Evolutionary conservation across 768 basidiomycete genomes (phyloP), one percentile per base, ranked within the genome.

Genomic region (Scleroderma bovista): DNA sequence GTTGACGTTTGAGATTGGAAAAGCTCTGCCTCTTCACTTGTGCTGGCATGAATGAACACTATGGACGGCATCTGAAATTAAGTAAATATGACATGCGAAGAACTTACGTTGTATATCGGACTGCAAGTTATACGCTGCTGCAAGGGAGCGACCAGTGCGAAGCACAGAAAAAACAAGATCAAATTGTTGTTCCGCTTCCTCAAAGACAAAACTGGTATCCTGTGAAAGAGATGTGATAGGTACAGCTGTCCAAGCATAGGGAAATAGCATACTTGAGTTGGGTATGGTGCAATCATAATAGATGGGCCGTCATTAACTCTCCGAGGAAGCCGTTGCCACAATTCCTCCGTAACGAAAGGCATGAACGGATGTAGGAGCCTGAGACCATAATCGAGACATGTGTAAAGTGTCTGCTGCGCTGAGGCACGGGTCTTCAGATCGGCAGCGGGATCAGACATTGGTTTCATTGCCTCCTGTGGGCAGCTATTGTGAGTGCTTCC

Each of bases 271-370:
- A 94, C 95, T 56, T 74, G 69, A 32, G 80, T 74, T 3, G 96
- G 96, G 78, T 83, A 98, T 26, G 78, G 70, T 0, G 93, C 77
- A 17, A 98, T 69, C 90, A 94, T 94, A 65, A 99, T 93, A 0
- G 92, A 92, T 7, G 84, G 81, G 9, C 76, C 56, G 63, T 97
- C 93, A 36, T 84, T 85, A 2, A 86, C 81, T 52, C 93, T 75
- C 16, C 94, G 76, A 0, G 94, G 93, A 2, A 99, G 74, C 24
- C 96, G 82, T 66, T 99, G 96, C 96, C 96, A 99, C 11, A 99
- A 73, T 67, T 98, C 96, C 70, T 99, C 96, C 4, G 96, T 97
- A 29, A 99, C 90, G 68, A 88, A 99, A 1, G 96, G 96, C 96
- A 98, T 99, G 73, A 98, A 93, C 0, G 96, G 96, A 67, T 98